phyloP scores from a whole-genome alignment of 2,329 filamentous ascomycete genomes.

The Davidsoniella eucalypti region DNA sequence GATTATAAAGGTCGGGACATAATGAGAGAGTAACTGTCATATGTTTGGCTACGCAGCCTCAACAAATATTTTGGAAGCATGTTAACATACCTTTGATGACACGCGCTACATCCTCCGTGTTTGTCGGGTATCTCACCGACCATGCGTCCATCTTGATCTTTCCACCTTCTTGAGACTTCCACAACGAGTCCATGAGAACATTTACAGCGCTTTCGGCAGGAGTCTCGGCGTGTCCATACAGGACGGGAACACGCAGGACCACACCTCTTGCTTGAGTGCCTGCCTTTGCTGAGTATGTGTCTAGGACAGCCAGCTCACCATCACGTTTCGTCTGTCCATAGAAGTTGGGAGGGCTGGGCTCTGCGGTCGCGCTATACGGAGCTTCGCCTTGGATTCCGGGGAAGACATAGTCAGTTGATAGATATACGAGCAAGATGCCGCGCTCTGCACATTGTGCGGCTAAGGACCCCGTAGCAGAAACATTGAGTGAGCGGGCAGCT shows the following conservation, averaged over 20 bases:
- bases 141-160: slow-evolving; percentile 72
- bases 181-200: slow-evolving; percentile 57
- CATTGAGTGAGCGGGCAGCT: slow-evolving; percentile 57
- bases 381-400: slow-evolving; percentile 60
- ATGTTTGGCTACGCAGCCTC: not conserved
- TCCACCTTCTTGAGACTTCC: slow-evolving; percentile 51
- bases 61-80: not conserved
- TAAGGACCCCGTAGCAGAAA: slow-evolving; percentile 50
- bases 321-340: slow-evolving; percentile 49
- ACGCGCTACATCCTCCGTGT: slow-evolving; percentile 71
- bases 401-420: slow-evolving; percentile 73
- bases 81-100: slow-evolving; percentile 47
- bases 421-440: slow-evolving; percentile 53
- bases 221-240: slow-evolving; percentile 62
- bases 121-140: slow-evolving; percentile 70
- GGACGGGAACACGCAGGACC: slow-evolving; percentile 63
- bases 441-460: slow-evolving; percentile 48
- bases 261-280: slow-evolving; percentile 40
- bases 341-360: slow-evolving; percentile 57
- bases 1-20: no score
- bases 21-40: not conserved
- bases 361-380: slow-evolving; percentile 53
- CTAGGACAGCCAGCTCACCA: slow-evolving; percentile 48
- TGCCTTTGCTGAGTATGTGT: slow-evolving; percentile 31
- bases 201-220: slow-evolving; percentile 71